Percentiles rank a stretch among this genome's conserved stretches.
Evolutionary conservation across 176 grass and related monocot species (phyloP).

Genomic region (Musa acuminata): DNA sequence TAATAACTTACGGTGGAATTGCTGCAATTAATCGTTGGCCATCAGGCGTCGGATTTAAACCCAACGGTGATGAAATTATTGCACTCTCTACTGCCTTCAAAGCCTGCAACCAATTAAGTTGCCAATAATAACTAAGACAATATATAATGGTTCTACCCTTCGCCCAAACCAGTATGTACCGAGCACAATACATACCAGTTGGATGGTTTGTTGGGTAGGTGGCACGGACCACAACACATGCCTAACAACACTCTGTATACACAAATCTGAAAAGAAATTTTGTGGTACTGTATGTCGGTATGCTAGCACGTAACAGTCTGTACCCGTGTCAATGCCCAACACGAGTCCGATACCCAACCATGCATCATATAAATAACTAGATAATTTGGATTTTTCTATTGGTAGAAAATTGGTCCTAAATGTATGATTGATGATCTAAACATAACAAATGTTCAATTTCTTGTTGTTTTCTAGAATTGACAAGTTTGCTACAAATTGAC

Average conservation of each 20-base stretch:
- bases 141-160: background rate
- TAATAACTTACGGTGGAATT: slow-evolving; percentile 57
- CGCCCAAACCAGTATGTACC: background rate
- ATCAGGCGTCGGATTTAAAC: slow-evolving; percentile 78
- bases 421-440: background rate
- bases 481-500: background rate
- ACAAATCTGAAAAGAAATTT: too few species aligned
- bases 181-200: too few species aligned
- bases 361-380: background rate
- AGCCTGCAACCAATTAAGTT: slow-evolving; percentile 36
- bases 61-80: slow-evolving; percentile 70
- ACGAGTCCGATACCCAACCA: too few species aligned
- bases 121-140: slow-evolving; percentile 11
- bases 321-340: too few species aligned
- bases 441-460: background rate
- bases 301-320: too few species aligned
- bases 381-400: background rate
- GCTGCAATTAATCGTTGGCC: slow-evolving; percentile 67
- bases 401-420: background rate
- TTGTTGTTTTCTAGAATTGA: background rate
- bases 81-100: slow-evolving; percentile 80
- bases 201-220: too few species aligned
- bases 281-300: too few species aligned
- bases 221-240: too few species aligned
- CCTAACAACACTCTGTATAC: too few species aligned